Conservation (phyloP, 768 basidiomycete species). For the Ramaria sp. region DNA sequence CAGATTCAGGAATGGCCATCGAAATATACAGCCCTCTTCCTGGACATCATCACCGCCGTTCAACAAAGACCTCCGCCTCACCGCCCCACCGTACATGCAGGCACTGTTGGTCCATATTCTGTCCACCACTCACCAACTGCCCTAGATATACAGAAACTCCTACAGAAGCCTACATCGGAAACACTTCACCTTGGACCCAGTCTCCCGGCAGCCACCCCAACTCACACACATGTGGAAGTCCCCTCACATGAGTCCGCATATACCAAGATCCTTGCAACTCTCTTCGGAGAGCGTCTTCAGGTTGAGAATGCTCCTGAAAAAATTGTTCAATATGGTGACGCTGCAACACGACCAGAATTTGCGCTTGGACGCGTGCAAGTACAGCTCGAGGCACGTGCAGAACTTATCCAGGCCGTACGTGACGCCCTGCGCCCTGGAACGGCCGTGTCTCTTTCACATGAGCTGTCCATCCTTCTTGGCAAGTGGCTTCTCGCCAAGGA, state of each 20-base stretch:
- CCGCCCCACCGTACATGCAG: slow-evolving; percentile 49
- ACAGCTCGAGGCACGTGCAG: slow-evolving; percentile 62
- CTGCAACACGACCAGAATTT: slow-evolving; percentile 88
- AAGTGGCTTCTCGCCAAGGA: slow-evolving; percentile 76
- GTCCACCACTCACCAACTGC: slow-evolving; percentile 28
- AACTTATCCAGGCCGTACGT: slow-evolving; percentile 55
- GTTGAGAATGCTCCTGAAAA: slow-evolving; percentile 77
- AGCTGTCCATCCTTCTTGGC: slow-evolving; percentile 62
- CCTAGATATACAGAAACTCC: slow-evolving; percentile 39
- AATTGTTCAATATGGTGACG: slow-evolving; percentile 54
- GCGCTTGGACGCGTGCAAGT: slow-evolving; percentile 88
- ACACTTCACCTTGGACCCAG: slow-evolving; percentile 37
- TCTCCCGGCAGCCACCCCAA: slow-evolving; percentile 19
- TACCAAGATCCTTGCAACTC: slow-evolving; percentile 73
- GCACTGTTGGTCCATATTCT: slow-evolving; percentile 39
- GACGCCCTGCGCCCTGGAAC: slow-evolving; percentile 44
- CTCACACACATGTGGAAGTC: slow-evolving; percentile 39
- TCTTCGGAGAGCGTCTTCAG: slow-evolving; percentile 72
- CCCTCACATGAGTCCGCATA: slow-evolving; percentile 89
- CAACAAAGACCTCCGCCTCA: slow-evolving; percentile 43
- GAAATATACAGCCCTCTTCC: slow-evolving; percentile 81
- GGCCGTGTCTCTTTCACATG: slow-evolving; percentile 31
- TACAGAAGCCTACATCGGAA: slow-evolving; percentile 30
- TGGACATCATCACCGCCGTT: slow-evolving; percentile 67
- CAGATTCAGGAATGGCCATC: slow-evolving; percentile 67